Conservation (phyloP, 2,329 filamentous ascomycete species). For the Colletotrichum scovillei region DNA sequence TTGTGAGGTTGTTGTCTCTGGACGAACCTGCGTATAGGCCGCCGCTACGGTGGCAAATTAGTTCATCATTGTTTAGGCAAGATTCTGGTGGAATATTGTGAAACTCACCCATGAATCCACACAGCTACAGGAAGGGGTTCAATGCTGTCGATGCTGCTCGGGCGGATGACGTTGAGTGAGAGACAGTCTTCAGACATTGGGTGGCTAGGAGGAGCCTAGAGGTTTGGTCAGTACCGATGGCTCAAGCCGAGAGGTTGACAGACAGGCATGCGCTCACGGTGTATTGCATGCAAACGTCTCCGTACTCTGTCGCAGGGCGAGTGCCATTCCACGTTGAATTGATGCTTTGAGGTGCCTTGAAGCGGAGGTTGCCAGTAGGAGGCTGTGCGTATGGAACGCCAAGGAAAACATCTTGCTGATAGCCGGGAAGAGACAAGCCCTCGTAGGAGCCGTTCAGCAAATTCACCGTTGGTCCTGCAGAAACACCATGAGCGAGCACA, state of each 20-base stretch:
- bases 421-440: not conserved
- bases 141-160: not conserved
- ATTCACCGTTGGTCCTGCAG: not conserved
- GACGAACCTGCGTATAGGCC: not conserved
- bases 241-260: no score
- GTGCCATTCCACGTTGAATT: not conserved
- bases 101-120: not conserved
- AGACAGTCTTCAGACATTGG: not conserved
- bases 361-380: not conserved
- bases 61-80: not conserved
- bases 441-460: not conserved
- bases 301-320: not conserved
- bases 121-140: not conserved
- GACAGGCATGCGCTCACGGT: not conserved
- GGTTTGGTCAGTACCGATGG: no score
- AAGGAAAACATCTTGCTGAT: not conserved
- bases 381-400: not conserved
- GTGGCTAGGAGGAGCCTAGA: not conserved
- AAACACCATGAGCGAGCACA: not conserved
- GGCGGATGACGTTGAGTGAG: not conserved
- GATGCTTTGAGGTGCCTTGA: not conserved
- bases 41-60: not conserved
- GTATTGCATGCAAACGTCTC: not conserved
- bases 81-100: not conserved
- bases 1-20: not conserved